Base-by-base conservation (phyloP, 805 yeast genomes). In the Cyberlindnera subsufficiens region DNA sequence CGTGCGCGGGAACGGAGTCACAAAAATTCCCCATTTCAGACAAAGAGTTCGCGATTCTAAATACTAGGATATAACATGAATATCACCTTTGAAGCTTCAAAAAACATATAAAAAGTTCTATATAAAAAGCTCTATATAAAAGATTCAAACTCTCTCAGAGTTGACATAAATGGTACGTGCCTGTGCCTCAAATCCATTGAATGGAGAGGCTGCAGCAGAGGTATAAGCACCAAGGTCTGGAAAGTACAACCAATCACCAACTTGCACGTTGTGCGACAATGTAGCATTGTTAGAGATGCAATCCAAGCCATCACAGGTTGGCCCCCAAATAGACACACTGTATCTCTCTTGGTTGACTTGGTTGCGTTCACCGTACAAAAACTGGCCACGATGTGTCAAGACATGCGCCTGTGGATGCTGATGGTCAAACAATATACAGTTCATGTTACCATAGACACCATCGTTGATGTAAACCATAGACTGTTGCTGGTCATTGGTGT, bases 271-370 rank as follows among this genome's bases (percentile, higher is more conserved):
- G 42, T 74, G 70, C 16, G 80, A 70, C 55, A 91, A 69, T 30
- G 52, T 54, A 46, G 78, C 68, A 31, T 67, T 69, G 37, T 69
- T 61, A 16, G 84, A 62, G 44, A 91, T 78, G 62, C 95, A 84
- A 63, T 91, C 99, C 49, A 91, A 71, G 3, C 97, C 97, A 65
- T 91, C 99, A 67, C 99, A 91, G 16, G 98, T 91, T 36, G 98
- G 99, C 6, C 99, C 99, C 99, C 99, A 91, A 46, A 93, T 74
- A 4, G 96, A 86, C 41, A 75, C 82, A 35, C 61, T 62, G 49
- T 62, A 55, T 34, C 62, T 59, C 32, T 44, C 7, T 35, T 32
- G 32, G 6, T 32, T 10, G 30, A 25, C 25, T 31, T 42, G 5
- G 47, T 32, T 14, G 30, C 40, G 14, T 34, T 62, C 68, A 42